Evolutionary conservation across 23 red algal genomes (phyloP), one percentile per base, ranked within the genome.

Genomic region (Gracilaria vermiculophylla): DNA sequence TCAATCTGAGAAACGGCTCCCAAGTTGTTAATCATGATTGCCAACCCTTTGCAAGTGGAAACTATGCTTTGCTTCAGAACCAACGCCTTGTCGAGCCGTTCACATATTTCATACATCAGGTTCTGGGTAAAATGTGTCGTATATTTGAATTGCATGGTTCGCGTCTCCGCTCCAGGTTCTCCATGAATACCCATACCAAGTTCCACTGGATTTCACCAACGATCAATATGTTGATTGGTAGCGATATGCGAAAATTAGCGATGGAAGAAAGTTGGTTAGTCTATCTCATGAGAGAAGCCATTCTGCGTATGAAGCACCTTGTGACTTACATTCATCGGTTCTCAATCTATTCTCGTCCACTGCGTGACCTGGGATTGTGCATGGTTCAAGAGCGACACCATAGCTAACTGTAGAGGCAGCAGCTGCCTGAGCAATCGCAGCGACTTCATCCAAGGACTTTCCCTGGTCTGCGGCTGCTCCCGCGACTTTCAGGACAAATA

Each of bases 171-270:
- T 8, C 88, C 88, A 13, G 41, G 78, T 70, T 94, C 92, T 37
- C 83, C 83, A 49, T 94, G 92, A 50, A 94, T 94, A 27, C 92
- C 92, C 76, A 94, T 83, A 27, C 92, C 92, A 31, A 77, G 48
- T 49, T 94, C 92, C 20, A 84, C 84, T 88, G 13, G 2, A 61
- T 12, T 25, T 47, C 25, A 32, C 36, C 44, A 14, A 69, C 6
- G 55, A 69, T 33, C 27, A 64, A 35, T 4, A 6, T 12, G 43
- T 47, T 47, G 12, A 47, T 47, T 47, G 5, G 43, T 47, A n/a
- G n/a, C n/a, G n/a, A n/a, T n/a, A n/a, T n/a, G n/a, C n/a, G n/a
- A n/a, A n/a, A n/a, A n/a, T n/a, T n/a, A n/a, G n/a, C n/a, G 6
- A 47, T 12, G 43, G 29, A 24, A 32, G 10, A 64, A 15, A 16